Conservation (phyloP, 306 rosid species). For the Prunus davidiana region DNA sequence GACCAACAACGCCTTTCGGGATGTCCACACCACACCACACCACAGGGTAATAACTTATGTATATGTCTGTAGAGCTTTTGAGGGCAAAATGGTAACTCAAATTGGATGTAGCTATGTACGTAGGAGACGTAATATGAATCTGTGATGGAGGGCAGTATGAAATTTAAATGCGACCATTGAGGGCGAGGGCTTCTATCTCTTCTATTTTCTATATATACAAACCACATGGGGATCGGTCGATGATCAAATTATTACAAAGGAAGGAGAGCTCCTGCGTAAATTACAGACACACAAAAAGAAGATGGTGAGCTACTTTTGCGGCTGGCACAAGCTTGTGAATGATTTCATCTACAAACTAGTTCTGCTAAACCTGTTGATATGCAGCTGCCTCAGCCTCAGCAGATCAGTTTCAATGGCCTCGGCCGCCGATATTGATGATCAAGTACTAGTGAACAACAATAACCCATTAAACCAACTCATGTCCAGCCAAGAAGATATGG, state of each 20-base stretch:
- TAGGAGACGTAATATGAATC: background rate
- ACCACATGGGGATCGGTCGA: background rate
- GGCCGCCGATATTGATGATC: background rate
- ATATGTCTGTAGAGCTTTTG: background rate
- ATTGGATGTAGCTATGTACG: background rate
- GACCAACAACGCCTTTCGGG: background rate
- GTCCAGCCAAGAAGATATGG: constrained; percentile 59
- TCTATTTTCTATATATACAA: constrained; percentile 8
- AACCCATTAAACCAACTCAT: constrained; percentile 27
- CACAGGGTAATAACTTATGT: background rate
- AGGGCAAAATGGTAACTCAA: constrained; percentile 1
- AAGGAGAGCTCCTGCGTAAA: constrained; percentile 6
- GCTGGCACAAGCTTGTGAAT: constrained; percentile 22
- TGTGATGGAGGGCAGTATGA: background rate
- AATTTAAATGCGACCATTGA: background rate
- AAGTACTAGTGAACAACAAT: background rate
- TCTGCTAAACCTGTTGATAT: background rate
- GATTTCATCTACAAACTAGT: constrained; percentile 3
- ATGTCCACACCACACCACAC: background rate
- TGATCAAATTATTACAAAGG: constrained; percentile 18
- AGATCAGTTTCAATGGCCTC: constrained; percentile 3
- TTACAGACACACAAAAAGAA: constrained; percentile 11
- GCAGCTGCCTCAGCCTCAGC: background rate
- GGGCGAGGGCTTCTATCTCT: too few species aligned
- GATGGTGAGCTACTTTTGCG: constrained; percentile 45